Conservation (phyloP, 768 basidiomycete genomes). For the Leccinum olivaceopallidum region DNA sequence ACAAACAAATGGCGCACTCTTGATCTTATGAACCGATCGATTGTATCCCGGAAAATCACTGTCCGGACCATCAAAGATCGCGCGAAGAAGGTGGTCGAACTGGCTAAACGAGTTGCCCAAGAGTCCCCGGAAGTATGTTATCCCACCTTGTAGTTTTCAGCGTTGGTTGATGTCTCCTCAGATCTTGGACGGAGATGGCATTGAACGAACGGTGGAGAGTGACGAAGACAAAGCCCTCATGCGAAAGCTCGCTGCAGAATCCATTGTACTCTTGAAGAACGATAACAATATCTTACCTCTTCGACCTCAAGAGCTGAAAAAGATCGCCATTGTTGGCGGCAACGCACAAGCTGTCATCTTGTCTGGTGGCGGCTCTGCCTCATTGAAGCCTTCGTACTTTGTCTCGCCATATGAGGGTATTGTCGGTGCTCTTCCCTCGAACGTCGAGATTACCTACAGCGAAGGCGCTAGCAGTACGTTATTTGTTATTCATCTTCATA, state of each 20-base stretch:
- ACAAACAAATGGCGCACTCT: constrained; percentile 72
- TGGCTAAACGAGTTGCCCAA: constrained; percentile 68
- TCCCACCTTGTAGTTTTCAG: neutral
- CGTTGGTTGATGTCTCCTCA: constrained; percentile 24
- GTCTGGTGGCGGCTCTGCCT: constrained; percentile 76
- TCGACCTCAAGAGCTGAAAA: constrained; percentile 50
- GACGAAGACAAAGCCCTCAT: constrained; percentile 63
- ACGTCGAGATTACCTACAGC: constrained; percentile 59
- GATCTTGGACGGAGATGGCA: constrained; percentile 71
- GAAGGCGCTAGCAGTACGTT: constrained; percentile 67
- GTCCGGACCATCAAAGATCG: constrained; percentile 65
- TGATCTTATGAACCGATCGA: constrained; percentile 63
- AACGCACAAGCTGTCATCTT: constrained; percentile 66
- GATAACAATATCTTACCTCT: constrained; percentile 41
- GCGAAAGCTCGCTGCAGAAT: constrained; percentile 64
- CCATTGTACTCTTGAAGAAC: constrained; percentile 79
- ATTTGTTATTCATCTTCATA: constrained; percentile 1
- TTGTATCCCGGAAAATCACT: constrained; percentile 63
- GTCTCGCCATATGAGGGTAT: constrained; percentile 79
- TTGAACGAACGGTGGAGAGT: constrained; percentile 62
- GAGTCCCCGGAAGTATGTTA: constrained; percentile 61
- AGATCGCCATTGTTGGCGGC: constrained; percentile 70
- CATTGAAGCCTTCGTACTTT: constrained; percentile 73
- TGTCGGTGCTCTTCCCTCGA: constrained; percentile 48
- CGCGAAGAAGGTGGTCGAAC: constrained; percentile 62